phyloP scores from a whole-genome alignment of 306 rosid genomes.

The Cicer cuneatum region DNA sequence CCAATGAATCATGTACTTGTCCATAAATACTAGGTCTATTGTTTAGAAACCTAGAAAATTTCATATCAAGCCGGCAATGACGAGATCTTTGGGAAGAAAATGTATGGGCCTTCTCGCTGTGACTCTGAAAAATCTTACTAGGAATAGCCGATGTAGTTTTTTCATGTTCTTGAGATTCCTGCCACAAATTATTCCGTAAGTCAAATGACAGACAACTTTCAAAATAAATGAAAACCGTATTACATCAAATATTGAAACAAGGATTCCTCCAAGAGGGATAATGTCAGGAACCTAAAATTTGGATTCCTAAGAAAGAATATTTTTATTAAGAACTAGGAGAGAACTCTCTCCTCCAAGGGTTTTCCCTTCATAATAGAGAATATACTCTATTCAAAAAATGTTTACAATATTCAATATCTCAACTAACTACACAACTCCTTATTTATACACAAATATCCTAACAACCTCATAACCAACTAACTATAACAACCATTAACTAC shows the following conservation, averaged over 20 bases:
- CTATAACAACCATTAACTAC: too few species aligned
- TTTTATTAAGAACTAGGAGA: too few species aligned
- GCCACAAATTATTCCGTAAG: slow-evolving; percentile 42
- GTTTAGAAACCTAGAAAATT: slow-evolving; percentile 62
- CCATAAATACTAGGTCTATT: slow-evolving; percentile 57
- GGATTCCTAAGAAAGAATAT: too few species aligned
- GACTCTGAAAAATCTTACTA: slow-evolving; percentile 55
- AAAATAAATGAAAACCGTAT: slow-evolving; percentile 32
- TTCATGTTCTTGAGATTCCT: slow-evolving; percentile 65
- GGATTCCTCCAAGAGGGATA: not conserved
- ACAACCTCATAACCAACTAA: too few species aligned
- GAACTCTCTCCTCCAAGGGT: too few species aligned
- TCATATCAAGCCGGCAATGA: slow-evolving; percentile 59
- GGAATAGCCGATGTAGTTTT: slow-evolving; percentile 49
- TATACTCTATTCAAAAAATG: too few species aligned
- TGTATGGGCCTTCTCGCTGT: slow-evolving; percentile 47
- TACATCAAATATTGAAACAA: slow-evolving; percentile 15
- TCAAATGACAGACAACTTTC: slow-evolving; percentile 31
- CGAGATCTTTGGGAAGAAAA: slow-evolving; percentile 54
- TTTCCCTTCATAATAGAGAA: too few species aligned
- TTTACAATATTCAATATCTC: too few species aligned
- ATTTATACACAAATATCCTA: too few species aligned
- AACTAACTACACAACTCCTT: too few species aligned
- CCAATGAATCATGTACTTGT: slow-evolving; percentile 78
- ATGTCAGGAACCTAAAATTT: too few species aligned